phyloP scores from a whole-genome alignment of 192 early-diverging fungal species.

The Phlyctochytrium arcticum region DNA sequence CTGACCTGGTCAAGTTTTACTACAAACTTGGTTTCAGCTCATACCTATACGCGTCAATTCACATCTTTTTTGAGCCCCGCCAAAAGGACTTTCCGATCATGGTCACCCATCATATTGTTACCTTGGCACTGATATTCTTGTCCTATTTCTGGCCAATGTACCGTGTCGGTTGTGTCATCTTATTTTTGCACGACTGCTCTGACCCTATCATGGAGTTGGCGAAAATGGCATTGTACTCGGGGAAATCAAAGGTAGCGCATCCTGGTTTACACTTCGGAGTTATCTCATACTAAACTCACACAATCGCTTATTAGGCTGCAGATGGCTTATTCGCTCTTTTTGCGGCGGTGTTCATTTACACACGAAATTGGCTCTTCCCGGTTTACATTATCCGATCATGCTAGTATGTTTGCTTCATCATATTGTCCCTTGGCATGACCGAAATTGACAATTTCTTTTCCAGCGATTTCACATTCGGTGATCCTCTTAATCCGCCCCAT shows the following conservation, averaged over 20 bases:
- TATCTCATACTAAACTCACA: not conserved
- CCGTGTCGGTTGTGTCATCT: conserved; percentile 40
- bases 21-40: conserved; percentile 38
- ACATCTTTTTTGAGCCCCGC: conserved; percentile 28
- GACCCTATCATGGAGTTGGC: conserved; percentile 54
- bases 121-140: conserved; percentile 36
- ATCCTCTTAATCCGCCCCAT: not conserved
- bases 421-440: not conserved
- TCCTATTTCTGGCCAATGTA: conserved; percentile 38
- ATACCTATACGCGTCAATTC: conserved; percentile 30
- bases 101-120: conserved; percentile 39
- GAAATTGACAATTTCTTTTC: not conserved
- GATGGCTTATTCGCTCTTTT: conserved; percentile 31
- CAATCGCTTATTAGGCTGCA: conserved; percentile 8
- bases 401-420: conserved; percentile 16
- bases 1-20: conserved; percentile 26
- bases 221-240: conserved; percentile 40
- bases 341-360: conserved; percentile 28
- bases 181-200: conserved; percentile 40
- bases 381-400: conserved; percentile 25
- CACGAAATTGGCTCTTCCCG: conserved; percentile 30
- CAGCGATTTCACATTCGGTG: not conserved
- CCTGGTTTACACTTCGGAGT: not conserved
- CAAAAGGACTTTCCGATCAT: conserved; percentile 37
- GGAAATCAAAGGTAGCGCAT: conserved; percentile 29